phyloP scores from a whole-genome alignment of 2,329 filamentous ascomycete species.

The Thyridium curvatum region DNA sequence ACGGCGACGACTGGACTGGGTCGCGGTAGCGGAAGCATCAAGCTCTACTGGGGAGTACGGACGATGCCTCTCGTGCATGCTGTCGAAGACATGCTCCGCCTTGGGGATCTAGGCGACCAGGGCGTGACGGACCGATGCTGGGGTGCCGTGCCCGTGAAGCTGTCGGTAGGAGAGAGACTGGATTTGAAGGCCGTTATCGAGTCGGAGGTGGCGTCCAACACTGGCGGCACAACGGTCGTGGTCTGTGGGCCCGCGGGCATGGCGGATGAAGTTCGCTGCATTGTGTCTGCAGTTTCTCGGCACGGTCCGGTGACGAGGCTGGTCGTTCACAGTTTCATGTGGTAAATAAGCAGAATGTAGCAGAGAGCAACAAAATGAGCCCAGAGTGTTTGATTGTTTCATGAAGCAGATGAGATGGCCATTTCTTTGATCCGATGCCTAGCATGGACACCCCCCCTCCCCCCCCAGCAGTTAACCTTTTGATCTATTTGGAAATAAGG shows the following conservation, averaged over 20 bases:
- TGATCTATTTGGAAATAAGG: too few species aligned
- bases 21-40: slow-evolving; percentile 3
- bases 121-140: neutral
- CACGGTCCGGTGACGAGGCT: too few species aligned
- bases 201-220: slow-evolving; percentile 13
- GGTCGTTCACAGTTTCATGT: too few species aligned
- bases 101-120: too few species aligned
- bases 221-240: slow-evolving; percentile 14
- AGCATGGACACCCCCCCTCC: too few species aligned
- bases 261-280: slow-evolving; percentile 19
- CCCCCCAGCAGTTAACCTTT: too few species aligned
- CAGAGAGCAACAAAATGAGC: too few species aligned
- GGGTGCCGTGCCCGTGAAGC: slow-evolving; percentile 13
- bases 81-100: slow-evolving; percentile 8
- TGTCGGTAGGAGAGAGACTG: slow-evolving; percentile 13
- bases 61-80: slow-evolving; percentile 1
- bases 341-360: too few species aligned
- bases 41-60: slow-evolving; percentile 19
- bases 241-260: slow-evolving; percentile 21
- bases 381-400: too few species aligned
- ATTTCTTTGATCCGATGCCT: too few species aligned
- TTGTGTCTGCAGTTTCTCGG: slow-evolving; percentile 12
- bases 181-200: slow-evolving; percentile 13
- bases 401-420: too few species aligned
- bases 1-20: neutral